Base-by-base conservation (phyloP, 805 yeast genomes). In the Yarrowia sp. region DNA sequence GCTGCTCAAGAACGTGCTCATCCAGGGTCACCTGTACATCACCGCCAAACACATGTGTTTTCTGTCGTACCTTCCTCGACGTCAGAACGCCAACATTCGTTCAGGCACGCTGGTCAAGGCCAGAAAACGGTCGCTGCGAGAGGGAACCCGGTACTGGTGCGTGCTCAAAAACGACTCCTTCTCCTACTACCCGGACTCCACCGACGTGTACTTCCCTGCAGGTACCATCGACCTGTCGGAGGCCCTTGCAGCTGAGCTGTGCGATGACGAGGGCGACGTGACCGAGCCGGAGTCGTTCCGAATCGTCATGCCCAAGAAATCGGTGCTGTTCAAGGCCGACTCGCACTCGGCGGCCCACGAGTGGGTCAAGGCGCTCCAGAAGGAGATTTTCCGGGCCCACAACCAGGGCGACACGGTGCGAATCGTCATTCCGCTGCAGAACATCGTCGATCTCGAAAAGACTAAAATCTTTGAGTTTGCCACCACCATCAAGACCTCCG, bases 1-100 rank as follows among this genome's bases (percentile, higher is more conserved):
- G 97, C 79, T 93, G 43, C 80, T 92, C 68, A 85, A 87, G 69
- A 96, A 91, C 72, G 95, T 93, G 0, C 79, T 94, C 34, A 78
- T 92, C 33, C 97, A 92, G 76, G 98, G 98, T 2, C 93, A 90
- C 72, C 76, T 92, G 17, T 89, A 89, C 72, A 76, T 94, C 33
- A 92, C 98, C 0, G 77, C 80, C 50, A 79, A 82, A 15, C 85
- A 85, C 70, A 74, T 93, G 7, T 78, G 91, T 52, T 94, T 91
- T 74, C 89, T 89, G 78, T 95, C 97, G 0, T 87, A 86, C 71
- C 76, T 94, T 10, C 97, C 98, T 0, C 83, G 84, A 49, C 78
- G 74, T 33, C 77, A 80, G 20, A 82, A 83, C 2, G 74, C 82
- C 3, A 64, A 50, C 50, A 74, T 85, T 19, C 78, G 81, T 70